Base-by-base conservation (phyloP, 352 stramenopile genomes). In the Thalassiosira exigua region DNA sequence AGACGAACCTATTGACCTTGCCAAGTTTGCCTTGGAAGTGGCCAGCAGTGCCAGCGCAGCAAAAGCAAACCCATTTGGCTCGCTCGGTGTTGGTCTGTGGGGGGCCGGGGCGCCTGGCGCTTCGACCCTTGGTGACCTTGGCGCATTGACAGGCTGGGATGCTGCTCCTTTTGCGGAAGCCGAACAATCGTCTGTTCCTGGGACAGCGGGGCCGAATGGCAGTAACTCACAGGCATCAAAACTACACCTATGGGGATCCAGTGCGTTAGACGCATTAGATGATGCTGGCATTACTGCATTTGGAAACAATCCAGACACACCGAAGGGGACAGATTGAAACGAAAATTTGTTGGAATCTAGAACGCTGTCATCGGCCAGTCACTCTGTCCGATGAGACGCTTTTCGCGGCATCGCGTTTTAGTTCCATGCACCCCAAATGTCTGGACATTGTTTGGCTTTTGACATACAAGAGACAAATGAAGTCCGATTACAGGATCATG, bases 1-100 rank as follows among this genome's bases (percentile, higher is more conserved):
- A 68, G 65, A 75, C 19, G 65, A 80, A 58, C 53, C 76, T 0
- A 74, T 78, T 44, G 70, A 81, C 48, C 33, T 81, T 39, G 61
- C 56, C 21, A 77, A 77, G 56, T 79, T 84, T 64, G 48, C 69
- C 12, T 42, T 84, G 12, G 48, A 60, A 65, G 50, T 29, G 57
- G 54, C 41, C 19, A 57, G 48, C 58, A 67, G 39, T 30, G 24
- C 46, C 0, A 50, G 48, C 9, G 56, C 59, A 24, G 48, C 27
- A 50, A 69, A 56, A 32, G 19, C 64, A 39, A 84, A 84, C 58
- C 75, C 68, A 69, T 84, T 84, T 48, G 69, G 59, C 52, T 46
- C 73, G 19, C 32, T 73, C 30, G 70, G 70, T 1, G 62, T 70
- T 21, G 62, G 75, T 65, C 76, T 84, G 36, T 84, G 75, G 75